Evolutionary conservation across 2,329 filamentous ascomycete genomes (phyloP).

Genomic region (Diatrype stigma): DNA sequence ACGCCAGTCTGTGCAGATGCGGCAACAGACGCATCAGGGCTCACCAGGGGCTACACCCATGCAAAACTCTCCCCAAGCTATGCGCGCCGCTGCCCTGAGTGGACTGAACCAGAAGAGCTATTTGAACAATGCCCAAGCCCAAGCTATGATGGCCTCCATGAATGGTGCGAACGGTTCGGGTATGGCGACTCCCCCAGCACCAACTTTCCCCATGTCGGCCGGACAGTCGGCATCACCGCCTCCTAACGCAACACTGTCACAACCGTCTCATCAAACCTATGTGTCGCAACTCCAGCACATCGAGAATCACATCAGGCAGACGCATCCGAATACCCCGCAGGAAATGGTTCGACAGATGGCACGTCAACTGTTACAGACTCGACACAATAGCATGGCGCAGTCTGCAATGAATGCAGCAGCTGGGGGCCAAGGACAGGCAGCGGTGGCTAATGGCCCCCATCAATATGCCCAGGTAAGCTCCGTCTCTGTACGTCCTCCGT

Average conservation of each 20-base stretch:
- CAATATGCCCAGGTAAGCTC: conserved; percentile 42
- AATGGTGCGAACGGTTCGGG: conserved; percentile 39
- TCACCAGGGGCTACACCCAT: conserved; percentile 34
- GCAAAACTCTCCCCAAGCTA: conserved; percentile 38
- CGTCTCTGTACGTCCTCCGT: too few species aligned
- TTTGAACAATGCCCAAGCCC: conserved; percentile 45
- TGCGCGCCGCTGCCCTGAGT: conserved; percentile 38
- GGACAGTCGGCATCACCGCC: conserved; percentile 43
- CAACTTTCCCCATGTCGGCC: conserved; percentile 42
- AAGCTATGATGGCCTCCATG: conserved; percentile 46
- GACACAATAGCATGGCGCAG: conserved; percentile 35
- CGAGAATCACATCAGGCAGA: conserved; percentile 47
- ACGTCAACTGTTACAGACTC: conserved; percentile 46
- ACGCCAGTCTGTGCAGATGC: conserved; percentile 46
- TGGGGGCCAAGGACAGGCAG: conserved; percentile 43
- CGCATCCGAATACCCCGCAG: conserved; percentile 46
- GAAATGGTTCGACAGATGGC: conserved; percentile 49
- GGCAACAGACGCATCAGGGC: conserved; percentile 29
- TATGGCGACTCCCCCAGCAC: conserved; percentile 40
- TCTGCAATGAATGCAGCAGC: conserved; percentile 54
- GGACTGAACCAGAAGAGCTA: conserved; percentile 49
- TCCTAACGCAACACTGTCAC: conserved; percentile 36
- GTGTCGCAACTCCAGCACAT: conserved; percentile 47
- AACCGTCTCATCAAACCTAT: conserved; percentile 42
- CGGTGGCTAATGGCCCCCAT: conserved; percentile 49